A percentile compares a stretch with the other conserved stretches of the same genome.
Conservation (phyloP, 225 moss, liverwort and hornwort genomes). For the Physcomitrium patens region DNA sequence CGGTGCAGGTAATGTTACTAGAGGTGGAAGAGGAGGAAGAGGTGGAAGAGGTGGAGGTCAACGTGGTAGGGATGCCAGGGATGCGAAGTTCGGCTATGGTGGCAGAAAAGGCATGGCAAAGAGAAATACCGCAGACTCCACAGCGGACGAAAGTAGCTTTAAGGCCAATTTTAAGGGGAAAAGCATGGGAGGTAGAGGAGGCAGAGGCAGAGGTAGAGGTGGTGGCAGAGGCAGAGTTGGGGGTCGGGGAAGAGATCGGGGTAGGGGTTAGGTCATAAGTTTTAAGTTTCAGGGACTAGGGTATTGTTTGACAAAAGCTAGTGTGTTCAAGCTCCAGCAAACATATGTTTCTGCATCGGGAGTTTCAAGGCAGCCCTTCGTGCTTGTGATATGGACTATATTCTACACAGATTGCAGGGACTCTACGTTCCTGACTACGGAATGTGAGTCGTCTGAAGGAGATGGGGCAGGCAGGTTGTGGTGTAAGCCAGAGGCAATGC, state of each 20-base stretch:
- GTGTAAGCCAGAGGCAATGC: constrained; percentile 12
- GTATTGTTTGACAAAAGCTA: constrained; percentile 9
- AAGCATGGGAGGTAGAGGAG: constrained; percentile 43
- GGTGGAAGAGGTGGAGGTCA: constrained; percentile 39
- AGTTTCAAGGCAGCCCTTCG: constrained; percentile 10
- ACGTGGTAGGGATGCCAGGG: constrained; percentile 60
- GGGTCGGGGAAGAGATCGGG: constrained; percentile 38
- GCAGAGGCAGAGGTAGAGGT: constrained; percentile 34
- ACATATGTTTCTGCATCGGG: constrained; percentile 19
- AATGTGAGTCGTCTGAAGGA: constrained; percentile 6
- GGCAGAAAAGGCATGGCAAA: constrained; percentile 73
- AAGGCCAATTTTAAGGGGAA: constrained; percentile 67
- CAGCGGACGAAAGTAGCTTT: constrained; percentile 83
- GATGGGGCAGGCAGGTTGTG: background rate
- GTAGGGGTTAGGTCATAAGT: constrained; percentile 36
- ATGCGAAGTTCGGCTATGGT: constrained; percentile 78
- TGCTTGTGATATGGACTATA: constrained; percentile 17
- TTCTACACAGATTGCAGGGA: constrained; percentile 4
- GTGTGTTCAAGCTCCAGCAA: constrained; percentile 20
- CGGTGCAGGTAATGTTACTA: constrained; percentile 18
- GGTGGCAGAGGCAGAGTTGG: constrained; percentile 25
- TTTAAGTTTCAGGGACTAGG: background rate
- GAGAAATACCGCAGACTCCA: constrained; percentile 77
- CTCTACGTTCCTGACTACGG: background rate
- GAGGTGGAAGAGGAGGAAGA: constrained; percentile 32